Conservation (phyloP, 2,329 filamentous ascomycete species). For the Curvularia verruculosa region DNA sequence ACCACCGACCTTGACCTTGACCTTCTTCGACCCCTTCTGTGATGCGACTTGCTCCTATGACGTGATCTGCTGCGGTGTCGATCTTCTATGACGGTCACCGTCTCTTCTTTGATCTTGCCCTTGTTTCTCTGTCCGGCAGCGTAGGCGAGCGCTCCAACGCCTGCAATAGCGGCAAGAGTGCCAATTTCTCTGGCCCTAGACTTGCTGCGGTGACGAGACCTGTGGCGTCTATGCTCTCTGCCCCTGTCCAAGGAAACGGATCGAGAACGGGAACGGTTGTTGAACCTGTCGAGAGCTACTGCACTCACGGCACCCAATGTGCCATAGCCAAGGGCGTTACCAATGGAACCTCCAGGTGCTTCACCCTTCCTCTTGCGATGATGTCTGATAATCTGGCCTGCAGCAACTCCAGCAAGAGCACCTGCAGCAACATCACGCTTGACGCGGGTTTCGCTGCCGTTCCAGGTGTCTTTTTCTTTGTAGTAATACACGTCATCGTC, state of each 20-base stretch:
- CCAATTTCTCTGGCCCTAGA: constrained; percentile 60
- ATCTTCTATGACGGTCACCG: constrained; percentile 49
- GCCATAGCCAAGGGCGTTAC: constrained; percentile 64
- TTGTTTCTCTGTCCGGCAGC: constrained; percentile 56
- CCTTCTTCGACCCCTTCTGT: constrained; percentile 42
- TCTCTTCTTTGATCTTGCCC: constrained; percentile 51
- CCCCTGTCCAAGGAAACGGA: constrained; percentile 47
- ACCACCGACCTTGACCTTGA: constrained; percentile 46
- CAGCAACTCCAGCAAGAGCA: constrained; percentile 64
- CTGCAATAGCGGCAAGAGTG: constrained; percentile 65
- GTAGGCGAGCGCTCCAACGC: constrained; percentile 65
- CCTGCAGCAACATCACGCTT: constrained; percentile 68
- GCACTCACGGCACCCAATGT: constrained; percentile 67
- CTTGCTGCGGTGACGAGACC: constrained; percentile 42
- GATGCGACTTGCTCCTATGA: constrained; percentile 47
- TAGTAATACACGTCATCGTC: constrained; percentile 68
- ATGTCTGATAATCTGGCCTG: constrained; percentile 64
- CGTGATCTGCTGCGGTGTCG: constrained; percentile 46
- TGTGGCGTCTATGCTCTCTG: constrained; percentile 29
- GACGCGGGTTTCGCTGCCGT: constrained; percentile 53
- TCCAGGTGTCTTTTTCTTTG: constrained; percentile 57
- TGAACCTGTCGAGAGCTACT: constrained; percentile 61
- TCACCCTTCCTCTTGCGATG: constrained; percentile 63
- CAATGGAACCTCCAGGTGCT: constrained; percentile 57
- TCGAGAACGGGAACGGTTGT: constrained; percentile 54